A percentile compares a stretch with the other conserved stretches of the same genome.
These are phyloP conservation scores for Curvularia verruculosa DNA, from an alignment of 2,329 filamentous ascomycete genomes.

Conservation along the genomic window DNA sequence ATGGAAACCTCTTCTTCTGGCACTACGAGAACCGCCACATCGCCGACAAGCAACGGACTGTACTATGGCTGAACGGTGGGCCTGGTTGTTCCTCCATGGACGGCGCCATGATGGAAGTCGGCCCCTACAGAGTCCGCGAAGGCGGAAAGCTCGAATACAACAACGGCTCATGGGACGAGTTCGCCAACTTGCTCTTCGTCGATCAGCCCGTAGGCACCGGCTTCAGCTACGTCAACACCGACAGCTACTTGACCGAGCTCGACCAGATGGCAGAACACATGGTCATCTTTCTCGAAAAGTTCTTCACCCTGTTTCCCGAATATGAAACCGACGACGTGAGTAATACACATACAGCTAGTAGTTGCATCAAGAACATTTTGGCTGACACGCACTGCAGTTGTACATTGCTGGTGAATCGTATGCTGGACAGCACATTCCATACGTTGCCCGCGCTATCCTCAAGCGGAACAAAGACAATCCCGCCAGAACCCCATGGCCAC, in stretches of 20 bases:
- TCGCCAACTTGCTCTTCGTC: slow-evolving; percentile 94
- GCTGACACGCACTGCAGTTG: slow-evolving; percentile 63
- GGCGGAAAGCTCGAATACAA: slow-evolving; percentile 76
- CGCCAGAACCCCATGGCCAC: slow-evolving; percentile 68
- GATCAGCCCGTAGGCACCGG: slow-evolving; percentile 97
- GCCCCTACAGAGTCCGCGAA: slow-evolving; percentile 85
- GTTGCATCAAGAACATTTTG: neutral
- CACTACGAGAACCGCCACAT: slow-evolving; percentile 96
- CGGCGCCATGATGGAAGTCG: slow-evolving; percentile 94
- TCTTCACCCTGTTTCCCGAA: slow-evolving; percentile 87
- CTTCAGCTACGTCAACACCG: slow-evolving; percentile 91
- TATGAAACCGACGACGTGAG: slow-evolving; percentile 90
- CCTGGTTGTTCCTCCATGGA: slow-evolving; percentile 98
- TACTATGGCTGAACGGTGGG: slow-evolving; percentile 97
- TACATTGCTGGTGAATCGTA: slow-evolving; percentile 97
- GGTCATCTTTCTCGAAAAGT: slow-evolving; percentile 86
- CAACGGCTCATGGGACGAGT: slow-evolving; percentile 98
- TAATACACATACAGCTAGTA: slow-evolving; percentile 27
- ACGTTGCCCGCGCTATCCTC: slow-evolving; percentile 90
- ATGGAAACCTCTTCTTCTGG: slow-evolving; percentile 99
- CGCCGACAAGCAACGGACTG: slow-evolving; percentile 84
- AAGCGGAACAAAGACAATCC: slow-evolving; percentile 72
- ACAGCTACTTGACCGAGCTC: slow-evolving; percentile 84
- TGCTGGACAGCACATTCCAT: slow-evolving; percentile 95
- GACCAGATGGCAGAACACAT: slow-evolving; percentile 90